Evolutionary conservation across 441 rosid genomes (phyloP).

Genomic region (Brassica balearica): DNA sequence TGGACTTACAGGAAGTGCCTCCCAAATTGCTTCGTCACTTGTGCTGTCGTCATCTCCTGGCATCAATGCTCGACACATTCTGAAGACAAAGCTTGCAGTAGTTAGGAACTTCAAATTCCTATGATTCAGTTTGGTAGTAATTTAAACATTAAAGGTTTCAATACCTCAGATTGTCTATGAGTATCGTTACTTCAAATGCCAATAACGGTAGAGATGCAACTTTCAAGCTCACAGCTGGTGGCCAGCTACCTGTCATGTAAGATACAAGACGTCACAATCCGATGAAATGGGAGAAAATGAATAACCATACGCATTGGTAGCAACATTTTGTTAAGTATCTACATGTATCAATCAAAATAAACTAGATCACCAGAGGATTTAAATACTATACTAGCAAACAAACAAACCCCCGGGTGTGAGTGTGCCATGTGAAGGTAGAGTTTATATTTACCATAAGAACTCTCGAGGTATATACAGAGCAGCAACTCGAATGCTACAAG

Average conservation of each 20-base stretch:
- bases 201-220: constrained; percentile 84
- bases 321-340: neutral
- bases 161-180: constrained; percentile 94
- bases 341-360: neutral
- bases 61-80: constrained; percentile 98
- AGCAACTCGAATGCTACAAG: constrained; percentile 94
- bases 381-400: neutral
- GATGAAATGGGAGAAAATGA: constrained; percentile 21
- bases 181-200: constrained; percentile 76
- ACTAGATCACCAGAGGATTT: neutral
- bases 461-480: constrained; percentile 95
- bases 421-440: constrained; percentile 20
- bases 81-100: constrained; percentile 46
- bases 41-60: constrained; percentile 92
- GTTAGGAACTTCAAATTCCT: constrained; percentile 13
- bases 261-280: constrained; percentile 22
- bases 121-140: constrained; percentile 10
- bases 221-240: constrained; percentile 86
- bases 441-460: constrained; percentile 65
- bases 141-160: neutral
- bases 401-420: neutral
- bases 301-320: neutral
- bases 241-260: constrained; percentile 55
- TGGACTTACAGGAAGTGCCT: constrained; percentile 90
- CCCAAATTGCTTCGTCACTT: constrained; percentile 95